These are phyloP conservation scores for Mrakia frigida DNA, from an alignment of 768 basidiomycete species.

Conservation along the genomic window DNA sequence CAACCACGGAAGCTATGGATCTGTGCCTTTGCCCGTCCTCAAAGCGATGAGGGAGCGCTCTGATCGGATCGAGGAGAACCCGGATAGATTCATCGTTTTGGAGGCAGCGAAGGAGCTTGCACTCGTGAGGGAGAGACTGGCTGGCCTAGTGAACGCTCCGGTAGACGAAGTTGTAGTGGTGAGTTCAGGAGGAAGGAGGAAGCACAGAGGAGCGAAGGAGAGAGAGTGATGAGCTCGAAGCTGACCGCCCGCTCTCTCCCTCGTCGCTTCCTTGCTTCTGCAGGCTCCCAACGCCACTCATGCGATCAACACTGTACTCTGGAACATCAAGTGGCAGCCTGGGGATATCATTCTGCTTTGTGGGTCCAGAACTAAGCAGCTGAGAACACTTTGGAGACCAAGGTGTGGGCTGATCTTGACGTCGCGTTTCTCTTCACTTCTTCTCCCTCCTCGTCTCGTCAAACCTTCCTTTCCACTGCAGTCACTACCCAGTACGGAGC, in stretches of 20 bases:
- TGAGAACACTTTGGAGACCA: not conserved
- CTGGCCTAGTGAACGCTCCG: not conserved
- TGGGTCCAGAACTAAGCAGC: slow-evolving; percentile 36
- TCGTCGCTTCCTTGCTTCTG: not conserved
- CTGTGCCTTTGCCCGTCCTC: slow-evolving; percentile 1
- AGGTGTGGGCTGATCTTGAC: not conserved
- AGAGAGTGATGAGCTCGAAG: not conserved
- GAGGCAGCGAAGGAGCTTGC: slow-evolving; percentile 30
- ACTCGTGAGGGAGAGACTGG: slow-evolving; percentile 35
- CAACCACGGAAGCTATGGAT: slow-evolving; percentile 40
- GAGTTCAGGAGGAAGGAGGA: not conserved
- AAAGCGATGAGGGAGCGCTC: slow-evolving; percentile 42
- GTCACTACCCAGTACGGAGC: slow-evolving; percentile 59
- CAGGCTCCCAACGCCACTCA: slow-evolving; percentile 52
- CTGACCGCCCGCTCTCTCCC: not conserved
- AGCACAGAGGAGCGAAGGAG: not conserved
- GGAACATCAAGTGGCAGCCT: slow-evolving; percentile 62
- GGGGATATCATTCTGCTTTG: slow-evolving; percentile 65
- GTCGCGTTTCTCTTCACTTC: not conserved
- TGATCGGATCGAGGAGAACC: slow-evolving; percentile 42
- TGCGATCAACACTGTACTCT: slow-evolving; percentile 62
- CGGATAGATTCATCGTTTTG: slow-evolving; percentile 35
- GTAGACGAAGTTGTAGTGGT: not conserved
- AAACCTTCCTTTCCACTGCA: slow-evolving; percentile 35
- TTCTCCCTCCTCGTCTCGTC: not conserved